These are phyloP conservation scores for maize (Zea mays) DNA, from an alignment of 176 grass and related monocot genomes.

Conservation along the genomic window DNA sequence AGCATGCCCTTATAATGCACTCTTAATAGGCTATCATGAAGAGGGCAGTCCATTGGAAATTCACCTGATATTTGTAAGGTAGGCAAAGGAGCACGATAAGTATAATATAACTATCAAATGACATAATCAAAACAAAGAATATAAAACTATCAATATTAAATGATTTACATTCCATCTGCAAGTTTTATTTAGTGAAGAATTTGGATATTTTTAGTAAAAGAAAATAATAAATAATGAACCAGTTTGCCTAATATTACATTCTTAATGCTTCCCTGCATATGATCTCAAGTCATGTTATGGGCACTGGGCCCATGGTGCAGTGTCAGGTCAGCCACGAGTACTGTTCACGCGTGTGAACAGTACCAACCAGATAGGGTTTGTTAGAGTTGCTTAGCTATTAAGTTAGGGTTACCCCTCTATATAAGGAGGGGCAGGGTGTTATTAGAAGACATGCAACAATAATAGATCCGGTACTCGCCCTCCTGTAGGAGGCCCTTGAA, in stretches of 20 bases:
- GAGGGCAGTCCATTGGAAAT: constrained; percentile 99
- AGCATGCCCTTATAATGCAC: constrained; percentile 95
- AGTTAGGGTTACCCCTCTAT: too few relatives aligned
- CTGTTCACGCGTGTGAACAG: too few relatives aligned
- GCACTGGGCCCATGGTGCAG: too few relatives aligned
- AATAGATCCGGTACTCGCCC: too few relatives aligned
- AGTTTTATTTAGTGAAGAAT: neutral
- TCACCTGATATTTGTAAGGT: constrained; percentile 62
- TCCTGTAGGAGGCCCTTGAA: too few relatives aligned
- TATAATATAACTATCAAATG: constrained; percentile 14
- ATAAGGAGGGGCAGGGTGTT: too few relatives aligned
- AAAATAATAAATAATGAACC: constrained; percentile 6
- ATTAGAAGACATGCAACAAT: too few relatives aligned
- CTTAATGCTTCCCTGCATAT: neutral
- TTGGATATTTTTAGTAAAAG: neutral
- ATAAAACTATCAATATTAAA: neutral
- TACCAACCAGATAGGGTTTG: too few relatives aligned
- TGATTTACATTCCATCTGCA: constrained; percentile 7
- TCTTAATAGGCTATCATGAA: constrained; percentile 94
- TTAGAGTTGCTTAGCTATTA: too few relatives aligned
- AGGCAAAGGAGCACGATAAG: constrained; percentile 20
- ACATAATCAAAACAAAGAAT: constrained; percentile 26
- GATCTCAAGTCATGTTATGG: neutral
- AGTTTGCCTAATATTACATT: constrained; percentile 17
- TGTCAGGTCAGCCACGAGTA: too few relatives aligned